phyloP scores from a whole-genome alignment of 805 yeast species.

The Candida endomychidarum region DNA sequence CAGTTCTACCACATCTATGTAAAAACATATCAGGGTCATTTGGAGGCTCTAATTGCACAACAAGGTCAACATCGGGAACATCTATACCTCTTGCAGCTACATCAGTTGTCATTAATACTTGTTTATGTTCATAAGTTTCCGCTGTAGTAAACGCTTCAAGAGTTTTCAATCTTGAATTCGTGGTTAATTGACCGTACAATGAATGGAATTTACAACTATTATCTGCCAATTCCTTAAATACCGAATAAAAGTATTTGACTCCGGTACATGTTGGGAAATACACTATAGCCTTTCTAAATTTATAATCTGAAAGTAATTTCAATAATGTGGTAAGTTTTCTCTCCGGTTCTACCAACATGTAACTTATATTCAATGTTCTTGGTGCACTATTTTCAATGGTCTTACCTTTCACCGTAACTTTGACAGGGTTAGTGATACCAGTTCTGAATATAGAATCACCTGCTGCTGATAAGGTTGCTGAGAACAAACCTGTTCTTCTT shows the following conservation, averaged over 20 bases:
- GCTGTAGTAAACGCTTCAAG: conserved; percentile 58
- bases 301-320: conserved; percentile 49
- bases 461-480: conserved; percentile 88
- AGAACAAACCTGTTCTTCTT: conserved; percentile 88
- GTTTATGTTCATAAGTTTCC: conserved; percentile 39
- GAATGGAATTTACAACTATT: conserved; percentile 55
- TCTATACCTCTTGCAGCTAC: conserved; percentile 99
- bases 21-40: conserved; percentile 87
- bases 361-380: conserved; percentile 58
- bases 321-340: conserved; percentile 61
- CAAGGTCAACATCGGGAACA: conserved; percentile 91
- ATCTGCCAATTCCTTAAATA: conserved; percentile 44
- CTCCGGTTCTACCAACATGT: conserved; percentile 58
- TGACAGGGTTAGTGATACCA: conserved; percentile 92
- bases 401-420: conserved; percentile 67
- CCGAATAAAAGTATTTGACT: conserved; percentile 72
- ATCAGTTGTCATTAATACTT: conserved; percentile 85
- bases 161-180: conserved; percentile 75
- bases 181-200: conserved; percentile 87
- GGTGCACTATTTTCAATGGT: conserved; percentile 50
- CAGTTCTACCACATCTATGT: conserved; percentile 95
- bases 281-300: conserved; percentile 79
- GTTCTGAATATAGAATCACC: conserved; percentile 76
- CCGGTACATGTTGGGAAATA: conserved; percentile 89
- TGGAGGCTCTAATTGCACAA: conserved; percentile 93